Evolutionary conservation across 2,329 filamentous ascomycete species (phyloP).

Genomic region (Dothistroma pini): DNA sequence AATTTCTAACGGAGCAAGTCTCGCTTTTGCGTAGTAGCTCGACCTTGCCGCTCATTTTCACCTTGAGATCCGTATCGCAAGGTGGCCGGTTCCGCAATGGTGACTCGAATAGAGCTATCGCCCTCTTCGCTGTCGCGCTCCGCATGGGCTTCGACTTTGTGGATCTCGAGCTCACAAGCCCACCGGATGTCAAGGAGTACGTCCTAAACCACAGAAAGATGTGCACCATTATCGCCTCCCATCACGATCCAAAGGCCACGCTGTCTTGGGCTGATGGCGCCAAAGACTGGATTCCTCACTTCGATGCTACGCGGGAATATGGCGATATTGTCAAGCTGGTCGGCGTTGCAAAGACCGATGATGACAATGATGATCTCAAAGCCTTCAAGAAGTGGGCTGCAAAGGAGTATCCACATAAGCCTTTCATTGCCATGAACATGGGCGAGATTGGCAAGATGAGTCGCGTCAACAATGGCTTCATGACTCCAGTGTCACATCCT

Average conservation of each 20-base stretch:
- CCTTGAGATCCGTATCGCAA: conserved; percentile 78
- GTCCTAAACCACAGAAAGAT: conserved; percentile 55
- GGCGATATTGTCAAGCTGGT: conserved; percentile 95
- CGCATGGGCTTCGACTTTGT: conserved; percentile 87
- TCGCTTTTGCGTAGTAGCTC: conserved; percentile 70
- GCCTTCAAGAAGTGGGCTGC: conserved; percentile 77
- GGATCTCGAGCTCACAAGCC: conserved; percentile 85
- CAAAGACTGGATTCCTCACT: conserved; percentile 76
- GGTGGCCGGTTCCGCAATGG: conserved; percentile 84
- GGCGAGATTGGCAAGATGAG: conserved; percentile 81
- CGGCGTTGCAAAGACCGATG: conserved; percentile 68
- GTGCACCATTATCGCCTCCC: conserved; percentile 87
- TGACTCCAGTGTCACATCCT: conserved; percentile 92
- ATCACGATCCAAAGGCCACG: conserved; percentile 77
- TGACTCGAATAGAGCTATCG: conserved; percentile 58
- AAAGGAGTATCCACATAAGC: conserved; percentile 64
- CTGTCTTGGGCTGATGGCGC: conserved; percentile 76
- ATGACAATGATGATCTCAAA: conserved; percentile 83
- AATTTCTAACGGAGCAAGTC: conserved; percentile 79
- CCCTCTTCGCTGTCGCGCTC: conserved; percentile 73
- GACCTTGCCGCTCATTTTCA: conserved; percentile 83
- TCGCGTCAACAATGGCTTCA: conserved; percentile 83
- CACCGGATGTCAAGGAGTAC: conserved; percentile 65
- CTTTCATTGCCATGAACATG: conserved; percentile 96
- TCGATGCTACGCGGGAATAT: conserved; percentile 84